Evolutionary conservation across 2,329 filamentous ascomycete genomes (phyloP).

Genomic region (Aspergillus arachidicola): DNA sequence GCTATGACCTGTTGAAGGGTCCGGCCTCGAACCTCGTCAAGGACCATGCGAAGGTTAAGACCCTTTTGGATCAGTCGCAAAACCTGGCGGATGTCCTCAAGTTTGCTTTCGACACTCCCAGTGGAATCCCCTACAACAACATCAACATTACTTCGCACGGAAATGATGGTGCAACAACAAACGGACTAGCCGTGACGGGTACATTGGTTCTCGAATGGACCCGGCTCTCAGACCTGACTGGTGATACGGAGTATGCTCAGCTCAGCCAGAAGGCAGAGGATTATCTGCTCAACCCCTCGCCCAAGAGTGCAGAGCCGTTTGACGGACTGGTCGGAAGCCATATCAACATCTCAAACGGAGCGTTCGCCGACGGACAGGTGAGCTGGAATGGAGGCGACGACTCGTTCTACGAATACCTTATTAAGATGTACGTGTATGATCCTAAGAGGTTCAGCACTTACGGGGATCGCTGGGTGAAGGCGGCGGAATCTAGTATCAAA

Average conservation of each 20-base stretch:
- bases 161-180: constrained; percentile 57
- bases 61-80: constrained; percentile 67
- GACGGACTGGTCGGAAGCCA: constrained; percentile 73
- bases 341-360: constrained; percentile 66
- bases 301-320: constrained; percentile 67
- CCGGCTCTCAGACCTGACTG: constrained; percentile 73
- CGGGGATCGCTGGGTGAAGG: constrained; percentile 73
- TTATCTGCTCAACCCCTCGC: constrained; percentile 69
- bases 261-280: constrained; percentile 69
- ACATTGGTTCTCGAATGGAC: constrained; percentile 85
- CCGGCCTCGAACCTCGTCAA: constrained; percentile 58
- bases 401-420: constrained; percentile 85
- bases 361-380: constrained; percentile 67
- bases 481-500: constrained; percentile 74
- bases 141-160: constrained; percentile 61
- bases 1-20: constrained; percentile 67
- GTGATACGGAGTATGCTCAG: constrained; percentile 65
- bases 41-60: constrained; percentile 54
- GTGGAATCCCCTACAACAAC: constrained; percentile 72
- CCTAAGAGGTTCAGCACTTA: constrained; percentile 64
- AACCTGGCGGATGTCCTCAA: constrained; percentile 72
- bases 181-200: constrained; percentile 75
- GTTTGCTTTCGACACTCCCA: constrained; percentile 75
- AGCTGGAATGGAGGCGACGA: constrained; percentile 79
- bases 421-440: constrained; percentile 90